Conservation (phyloP, 2,329 filamentous ascomycete species). For the Exophiala alcalophila region DNA sequence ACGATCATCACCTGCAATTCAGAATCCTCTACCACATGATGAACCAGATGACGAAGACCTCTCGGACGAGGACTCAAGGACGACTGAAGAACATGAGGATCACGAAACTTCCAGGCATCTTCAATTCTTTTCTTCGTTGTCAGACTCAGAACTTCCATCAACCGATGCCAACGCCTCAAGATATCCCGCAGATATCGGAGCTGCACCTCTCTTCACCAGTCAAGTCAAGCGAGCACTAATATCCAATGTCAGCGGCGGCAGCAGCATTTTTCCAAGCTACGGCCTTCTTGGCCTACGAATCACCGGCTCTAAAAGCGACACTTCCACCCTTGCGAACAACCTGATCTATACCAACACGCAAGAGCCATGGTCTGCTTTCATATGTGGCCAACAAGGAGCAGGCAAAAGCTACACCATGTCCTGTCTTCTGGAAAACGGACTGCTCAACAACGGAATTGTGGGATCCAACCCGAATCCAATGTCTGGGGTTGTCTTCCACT, state of each 20-base stretch:
- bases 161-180: no score
- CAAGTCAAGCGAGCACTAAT: neutral
- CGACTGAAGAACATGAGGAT: no score
- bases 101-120: no score
- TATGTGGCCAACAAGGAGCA: conserved; percentile 61
- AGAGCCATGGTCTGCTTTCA: conserved; percentile 57
- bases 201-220: conserved; percentile 1
- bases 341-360: conserved; percentile 47
- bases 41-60: no score
- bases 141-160: no score
- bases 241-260: no score
- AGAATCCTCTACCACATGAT: no score
- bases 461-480: conserved; percentile 45
- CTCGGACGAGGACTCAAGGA: no score
- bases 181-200: neutral
- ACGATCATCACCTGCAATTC: no score
- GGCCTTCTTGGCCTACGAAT: conserved; percentile 26
- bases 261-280: conserved; percentile 24
- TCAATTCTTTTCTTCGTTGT: no score
- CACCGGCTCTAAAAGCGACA: conserved; percentile 11
- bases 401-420: conserved; percentile 61
- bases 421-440: conserved; percentile 51
- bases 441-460: conserved; percentile 26
- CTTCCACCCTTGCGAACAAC: conserved; percentile 13
- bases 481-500: conserved; percentile 63